These are phyloP conservation scores for Cicer pinnatifidum DNA, from an alignment of 306 rosid genomes.

Conservation along the genomic window DNA sequence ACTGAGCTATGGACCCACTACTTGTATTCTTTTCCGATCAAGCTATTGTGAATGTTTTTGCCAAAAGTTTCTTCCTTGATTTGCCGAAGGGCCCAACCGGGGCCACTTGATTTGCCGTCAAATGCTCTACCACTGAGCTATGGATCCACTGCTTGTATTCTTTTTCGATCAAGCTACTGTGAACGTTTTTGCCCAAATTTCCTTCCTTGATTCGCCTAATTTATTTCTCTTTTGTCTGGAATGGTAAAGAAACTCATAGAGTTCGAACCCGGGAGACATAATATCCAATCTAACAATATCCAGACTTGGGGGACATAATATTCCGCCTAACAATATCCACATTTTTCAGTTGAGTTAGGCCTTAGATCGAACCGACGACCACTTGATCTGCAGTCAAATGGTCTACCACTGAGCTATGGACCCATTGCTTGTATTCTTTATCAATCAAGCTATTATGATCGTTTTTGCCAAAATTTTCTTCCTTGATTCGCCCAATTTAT, in stretches of 20 bases:
- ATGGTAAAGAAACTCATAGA: too few species aligned
- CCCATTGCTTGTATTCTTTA: background rate
- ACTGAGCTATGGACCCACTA: conserved; percentile 26
- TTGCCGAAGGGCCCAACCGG: background rate
- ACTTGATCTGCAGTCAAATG: background rate
- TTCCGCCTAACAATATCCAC: too few species aligned
- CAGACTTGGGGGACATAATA: too few species aligned
- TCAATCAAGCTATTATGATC: background rate
- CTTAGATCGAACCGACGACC: too few species aligned
- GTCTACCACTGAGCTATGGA: conserved; percentile 32
- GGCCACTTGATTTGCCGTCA: background rate
- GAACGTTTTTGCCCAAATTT: background rate
- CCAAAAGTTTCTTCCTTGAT: background rate
- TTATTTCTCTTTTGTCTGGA: too few species aligned
- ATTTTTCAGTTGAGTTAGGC: too few species aligned
- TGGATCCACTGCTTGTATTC: too few species aligned
- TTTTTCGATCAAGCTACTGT: background rate
- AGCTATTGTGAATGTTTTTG: background rate
- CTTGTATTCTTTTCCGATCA: background rate
- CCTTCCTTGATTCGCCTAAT: background rate
- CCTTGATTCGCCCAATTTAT: too few species aligned
- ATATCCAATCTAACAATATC: too few species aligned
- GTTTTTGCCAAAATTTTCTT: background rate
- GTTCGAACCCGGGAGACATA: too few species aligned
- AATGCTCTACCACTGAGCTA: background rate